Percentiles rank a stretch among this genome's conserved stretches.
Evolutionary conservation across 2,329 filamentous ascomycete species (phyloP).

Genomic region (Xylaria sp.): DNA sequence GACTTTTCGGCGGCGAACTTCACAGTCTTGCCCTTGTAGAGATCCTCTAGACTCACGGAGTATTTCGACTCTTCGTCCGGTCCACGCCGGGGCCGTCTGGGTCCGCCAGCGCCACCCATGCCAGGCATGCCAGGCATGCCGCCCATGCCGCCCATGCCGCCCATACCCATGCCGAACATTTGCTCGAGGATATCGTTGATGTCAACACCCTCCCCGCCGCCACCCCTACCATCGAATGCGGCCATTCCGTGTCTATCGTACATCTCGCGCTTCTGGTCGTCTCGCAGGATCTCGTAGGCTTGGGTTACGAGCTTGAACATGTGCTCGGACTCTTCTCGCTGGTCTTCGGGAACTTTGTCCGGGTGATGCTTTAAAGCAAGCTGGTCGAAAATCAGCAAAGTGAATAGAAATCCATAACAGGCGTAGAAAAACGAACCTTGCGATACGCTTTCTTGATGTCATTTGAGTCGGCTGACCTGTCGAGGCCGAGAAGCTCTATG

Average conservation of each 20-base stretch:
- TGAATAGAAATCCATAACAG: neutral
- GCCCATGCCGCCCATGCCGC: constrained; percentile 56
- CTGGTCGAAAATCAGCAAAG: constrained; percentile 56
- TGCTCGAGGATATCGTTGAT: constrained; percentile 92
- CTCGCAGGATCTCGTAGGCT: constrained; percentile 96
- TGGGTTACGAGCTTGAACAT: constrained; percentile 94
- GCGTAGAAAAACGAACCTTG: constrained; percentile 68
- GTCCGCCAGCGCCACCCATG: constrained; percentile 57
- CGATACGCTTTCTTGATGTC: constrained; percentile 97
- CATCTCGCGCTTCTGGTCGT: constrained; percentile 90
- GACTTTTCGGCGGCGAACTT: constrained; percentile 97
- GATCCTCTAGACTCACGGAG: constrained; percentile 88
- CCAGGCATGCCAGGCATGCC: constrained; percentile 53
- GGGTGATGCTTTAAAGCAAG: constrained; percentile 89
- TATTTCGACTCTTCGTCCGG: constrained; percentile 90
- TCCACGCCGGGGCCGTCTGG: constrained; percentile 74
- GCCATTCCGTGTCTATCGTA: constrained; percentile 97
- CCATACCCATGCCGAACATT: constrained; percentile 74
- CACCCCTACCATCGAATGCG: constrained; percentile 83
- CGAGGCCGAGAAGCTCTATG: constrained; percentile 81
- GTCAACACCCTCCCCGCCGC: constrained; percentile 77
- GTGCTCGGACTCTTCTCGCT: constrained; percentile 84
- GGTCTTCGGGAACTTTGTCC: constrained; percentile 90
- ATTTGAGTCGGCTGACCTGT: constrained; percentile 74
- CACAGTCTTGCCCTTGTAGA: constrained; percentile 98